Percentiles rank a stretch among this genome's conserved stretches.
These are phyloP conservation scores for Dispira simplex DNA, from an alignment of 192 early-diverging fungal species.

Conservation along the genomic window DNA sequence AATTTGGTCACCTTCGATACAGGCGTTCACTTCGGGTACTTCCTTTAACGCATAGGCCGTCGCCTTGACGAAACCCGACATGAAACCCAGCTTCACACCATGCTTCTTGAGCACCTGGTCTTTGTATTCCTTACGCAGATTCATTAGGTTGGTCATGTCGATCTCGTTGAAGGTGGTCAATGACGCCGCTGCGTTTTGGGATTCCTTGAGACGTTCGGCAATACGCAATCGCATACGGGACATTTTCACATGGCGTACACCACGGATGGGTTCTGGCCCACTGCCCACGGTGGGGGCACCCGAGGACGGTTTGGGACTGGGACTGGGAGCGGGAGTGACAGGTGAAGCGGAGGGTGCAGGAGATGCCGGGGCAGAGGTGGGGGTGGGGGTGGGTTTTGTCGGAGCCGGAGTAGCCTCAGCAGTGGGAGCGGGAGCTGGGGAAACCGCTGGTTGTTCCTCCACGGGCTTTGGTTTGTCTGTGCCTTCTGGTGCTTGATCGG, in stretches of 20 bases:
- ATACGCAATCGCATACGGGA: slow-evolving; percentile 94
- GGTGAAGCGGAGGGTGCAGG: slow-evolving; percentile 16
- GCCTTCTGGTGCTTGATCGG: slow-evolving; percentile 25
- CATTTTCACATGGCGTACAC: slow-evolving; percentile 72
- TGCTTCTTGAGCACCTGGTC: slow-evolving; percentile 86
- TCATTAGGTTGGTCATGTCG: slow-evolving; percentile 93
- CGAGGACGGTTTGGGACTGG: slow-evolving; percentile 25
- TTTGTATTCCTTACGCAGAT: slow-evolving; percentile 86
- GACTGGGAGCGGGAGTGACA: slow-evolving; percentile 20
- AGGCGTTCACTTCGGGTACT: slow-evolving; percentile 87
- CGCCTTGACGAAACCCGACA: slow-evolving; percentile 96
- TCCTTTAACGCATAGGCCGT: slow-evolving; percentile 69
- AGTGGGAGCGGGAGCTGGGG: slow-evolving; percentile 16
- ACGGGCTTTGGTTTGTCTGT: slow-evolving; percentile 23
- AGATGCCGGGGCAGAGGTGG: slow-evolving; percentile 19
- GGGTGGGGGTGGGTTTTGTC: slow-evolving; percentile 16
- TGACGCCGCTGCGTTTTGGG: slow-evolving; percentile 91
- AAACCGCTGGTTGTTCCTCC: slow-evolving; percentile 17
- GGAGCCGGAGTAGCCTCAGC: slow-evolving; percentile 9
- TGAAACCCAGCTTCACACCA: slow-evolving; percentile 94
- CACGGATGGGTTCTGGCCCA: slow-evolving; percentile 18
- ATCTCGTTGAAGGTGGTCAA: slow-evolving; percentile 99
- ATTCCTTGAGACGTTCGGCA: slow-evolving; percentile 88
- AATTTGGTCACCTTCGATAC: slow-evolving; percentile 82
- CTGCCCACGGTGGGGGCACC: slow-evolving; percentile 12